phyloP scores from a whole-genome alignment of 2,329 filamentous ascomycete species.

The Tolypocladium paradoxum region DNA sequence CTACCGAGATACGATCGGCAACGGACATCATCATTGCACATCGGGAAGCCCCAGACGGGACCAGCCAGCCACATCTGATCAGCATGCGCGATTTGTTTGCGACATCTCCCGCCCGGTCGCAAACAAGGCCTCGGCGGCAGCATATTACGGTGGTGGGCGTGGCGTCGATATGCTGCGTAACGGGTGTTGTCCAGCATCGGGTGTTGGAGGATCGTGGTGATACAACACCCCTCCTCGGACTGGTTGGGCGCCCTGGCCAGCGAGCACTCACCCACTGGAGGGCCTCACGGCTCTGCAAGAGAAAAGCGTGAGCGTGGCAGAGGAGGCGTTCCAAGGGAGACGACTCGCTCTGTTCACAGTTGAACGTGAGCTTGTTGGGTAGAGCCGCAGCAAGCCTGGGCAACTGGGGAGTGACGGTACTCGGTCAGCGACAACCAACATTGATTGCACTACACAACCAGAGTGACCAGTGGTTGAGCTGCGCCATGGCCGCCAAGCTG shows the following conservation, averaged over 20 bases:
- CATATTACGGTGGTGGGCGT: neutral
- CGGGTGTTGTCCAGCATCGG: neutral
- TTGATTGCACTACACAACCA: no score
- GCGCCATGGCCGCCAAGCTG: no score
- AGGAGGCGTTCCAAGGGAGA: neutral
- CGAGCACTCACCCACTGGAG: neutral
- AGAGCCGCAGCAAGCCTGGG: neutral
- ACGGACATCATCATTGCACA: no score
- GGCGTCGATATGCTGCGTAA: neutral
- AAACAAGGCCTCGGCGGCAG: neutral
- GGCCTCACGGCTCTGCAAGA: no score
- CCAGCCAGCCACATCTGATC: no score
- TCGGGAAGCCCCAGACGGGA: no score
- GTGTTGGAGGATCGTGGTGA: neutral
- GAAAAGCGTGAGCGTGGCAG: neutral
- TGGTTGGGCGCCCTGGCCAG: no score
- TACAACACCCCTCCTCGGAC: neutral
- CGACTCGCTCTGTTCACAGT: neutral
- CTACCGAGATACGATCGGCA: no score
- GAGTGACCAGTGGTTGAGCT: no score
- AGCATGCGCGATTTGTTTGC: neutral
- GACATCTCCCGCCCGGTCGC: neutral
- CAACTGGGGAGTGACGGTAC: no score
- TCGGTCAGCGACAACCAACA: neutral
- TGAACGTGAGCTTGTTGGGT: neutral